phyloP scores from a whole-genome alignment of 306 rosid species.

The Castanea mollissima region DNA sequence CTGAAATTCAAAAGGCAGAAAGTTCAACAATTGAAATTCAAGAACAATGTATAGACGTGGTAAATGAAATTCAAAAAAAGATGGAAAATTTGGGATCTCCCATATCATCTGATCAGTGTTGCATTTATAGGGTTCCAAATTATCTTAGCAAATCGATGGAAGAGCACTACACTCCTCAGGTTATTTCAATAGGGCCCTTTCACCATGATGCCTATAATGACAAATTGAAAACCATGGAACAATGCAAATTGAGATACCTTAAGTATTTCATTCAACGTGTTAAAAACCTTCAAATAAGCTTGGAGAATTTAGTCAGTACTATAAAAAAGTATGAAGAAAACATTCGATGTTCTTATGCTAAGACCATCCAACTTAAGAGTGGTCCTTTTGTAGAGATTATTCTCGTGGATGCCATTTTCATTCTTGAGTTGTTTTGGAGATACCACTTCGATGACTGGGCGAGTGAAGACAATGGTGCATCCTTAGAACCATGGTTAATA shows the following conservation, averaged over 20 bases:
- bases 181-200: background rate
- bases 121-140: too few species aligned
- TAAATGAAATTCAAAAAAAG: too few species aligned
- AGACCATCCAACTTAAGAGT: background rate
- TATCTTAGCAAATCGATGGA: background rate
- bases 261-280: background rate
- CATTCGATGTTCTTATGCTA: too few species aligned
- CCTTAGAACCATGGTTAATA: background rate
- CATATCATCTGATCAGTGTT: too few species aligned
- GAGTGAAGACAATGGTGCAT: background rate
- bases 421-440: background rate
- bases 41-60: too few species aligned
- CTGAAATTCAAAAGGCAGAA: too few species aligned
- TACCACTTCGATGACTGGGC: background rate
- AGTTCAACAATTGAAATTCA: too few species aligned
- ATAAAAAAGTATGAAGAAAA: too few species aligned
- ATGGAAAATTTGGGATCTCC: too few species aligned
- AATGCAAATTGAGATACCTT: too few species aligned
- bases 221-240: too few species aligned
- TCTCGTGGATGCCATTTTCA: background rate
- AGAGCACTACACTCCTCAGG: background rate
- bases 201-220: too few species aligned
- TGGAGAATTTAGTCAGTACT: background rate
- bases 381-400: background rate
- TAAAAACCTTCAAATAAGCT: background rate